Conservation (phyloP, 768 basidiomycete genomes). For the Boletus eberwhitei region DNA sequence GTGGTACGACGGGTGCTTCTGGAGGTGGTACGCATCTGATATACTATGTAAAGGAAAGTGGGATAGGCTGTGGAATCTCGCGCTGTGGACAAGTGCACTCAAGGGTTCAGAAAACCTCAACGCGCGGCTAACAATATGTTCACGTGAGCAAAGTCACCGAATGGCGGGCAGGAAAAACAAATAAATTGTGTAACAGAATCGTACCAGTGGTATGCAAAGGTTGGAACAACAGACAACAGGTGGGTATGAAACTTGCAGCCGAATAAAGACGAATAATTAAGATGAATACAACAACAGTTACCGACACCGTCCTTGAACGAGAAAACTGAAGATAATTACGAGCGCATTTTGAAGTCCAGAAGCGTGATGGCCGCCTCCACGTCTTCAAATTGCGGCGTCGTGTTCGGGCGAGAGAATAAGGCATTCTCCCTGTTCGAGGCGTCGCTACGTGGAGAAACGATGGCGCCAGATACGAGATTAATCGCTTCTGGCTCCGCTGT, state of each 20-base stretch:
- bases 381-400: conserved; percentile 27
- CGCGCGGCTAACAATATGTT: conserved; percentile 23
- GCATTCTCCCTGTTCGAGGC: conserved; percentile 1
- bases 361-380: conserved; percentile 38
- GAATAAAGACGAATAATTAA: conserved; percentile 32
- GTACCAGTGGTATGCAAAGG: conserved; percentile 2
- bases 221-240: conserved; percentile 11
- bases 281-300: conserved; percentile 14
- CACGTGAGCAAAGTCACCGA: conserved; percentile 18
- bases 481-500: conserved; percentile 16
- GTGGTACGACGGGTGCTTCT: conserved; percentile 28
- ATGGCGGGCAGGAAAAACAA: neutral
- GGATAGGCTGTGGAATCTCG: conserved; percentile 22
- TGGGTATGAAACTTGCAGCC: neutral
- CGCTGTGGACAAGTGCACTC: neutral
- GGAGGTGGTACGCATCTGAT: conserved; percentile 24
- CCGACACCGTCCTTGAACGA: neutral
- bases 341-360: conserved; percentile 30
- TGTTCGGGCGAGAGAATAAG: neutral
- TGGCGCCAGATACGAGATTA: conserved; percentile 11
- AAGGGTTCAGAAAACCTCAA: neutral
- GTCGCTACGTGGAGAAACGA: conserved; percentile 3
- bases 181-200: neutral
- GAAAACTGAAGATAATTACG: neutral
- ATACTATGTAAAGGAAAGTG: conserved; percentile 16